Evolutionary conservation across 2,329 filamentous ascomycete species (phyloP), one percentile per base, ranked within the genome.

Genomic region (Penicillium olsonii): DNA sequence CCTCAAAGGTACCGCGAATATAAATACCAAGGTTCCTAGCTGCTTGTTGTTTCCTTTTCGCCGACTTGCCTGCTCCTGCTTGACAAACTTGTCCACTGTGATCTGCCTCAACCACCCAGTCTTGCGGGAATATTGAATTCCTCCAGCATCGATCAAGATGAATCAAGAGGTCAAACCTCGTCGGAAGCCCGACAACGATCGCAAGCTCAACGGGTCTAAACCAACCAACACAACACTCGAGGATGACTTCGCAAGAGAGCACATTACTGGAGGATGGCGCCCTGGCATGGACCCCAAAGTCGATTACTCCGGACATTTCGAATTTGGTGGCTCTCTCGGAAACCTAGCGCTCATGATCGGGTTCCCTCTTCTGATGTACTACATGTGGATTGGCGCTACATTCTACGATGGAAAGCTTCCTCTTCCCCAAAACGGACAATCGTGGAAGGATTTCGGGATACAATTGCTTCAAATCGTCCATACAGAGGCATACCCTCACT

Each of bases 331-430:
- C 45, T 84, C 89, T 2, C 68, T 82, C 4, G 92, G 92, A 41
- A 87, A 90, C 37, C 73, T 80, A 8, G 77, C 81, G 55, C 87
- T 96, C 80, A 97, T 97, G 90, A 78, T 89, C 55, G 84, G 87
- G 37, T 99, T 97, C 72, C 94, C 94, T 11, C 52, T 85, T 20
- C 80, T 97, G 59, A 97, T 97, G 92, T 96, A 89, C 82, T 97
- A 96, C 76, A 96, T 97, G 92, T 97, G 91, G 89, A 85, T 95
- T 68, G 94, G 94, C 33, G 88, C 92, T 11, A 91, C 86, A 24
- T 95, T 92, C 75, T 97, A 96, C 75, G 78, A 90, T 65, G 92
- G 92, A 55, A 84, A 87, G 54, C 77, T 94, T 19, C 94, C 94
- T 8, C 73, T 78, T 19, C 88, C 85, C 0, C 73, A 74, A 2